phyloP scores from a whole-genome alignment of 2,329 filamentous ascomycete species.

The Colletotrichum incanum region DNA sequence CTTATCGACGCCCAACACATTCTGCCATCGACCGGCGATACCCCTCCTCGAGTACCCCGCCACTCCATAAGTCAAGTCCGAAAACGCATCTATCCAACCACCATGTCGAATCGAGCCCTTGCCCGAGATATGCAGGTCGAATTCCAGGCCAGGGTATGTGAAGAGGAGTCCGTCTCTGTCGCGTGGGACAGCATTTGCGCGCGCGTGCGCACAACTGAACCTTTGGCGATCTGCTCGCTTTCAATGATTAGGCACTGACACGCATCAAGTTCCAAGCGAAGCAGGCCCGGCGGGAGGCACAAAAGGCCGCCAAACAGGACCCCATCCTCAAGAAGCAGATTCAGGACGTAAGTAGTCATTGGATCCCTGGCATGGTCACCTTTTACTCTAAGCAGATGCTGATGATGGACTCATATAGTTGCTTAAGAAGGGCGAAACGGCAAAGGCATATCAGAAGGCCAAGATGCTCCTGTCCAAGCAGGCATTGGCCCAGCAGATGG shows the following conservation, averaged over 20 bases:
- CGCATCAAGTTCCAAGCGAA: conserved; percentile 70
- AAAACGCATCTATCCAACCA: conserved; percentile 43
- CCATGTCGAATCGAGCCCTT: conserved; percentile 72
- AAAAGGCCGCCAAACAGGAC: conserved; percentile 74
- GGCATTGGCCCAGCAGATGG: conserved; percentile 75
- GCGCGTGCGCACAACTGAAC: neutral
- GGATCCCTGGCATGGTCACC: too few relatives aligned
- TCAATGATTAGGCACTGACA: neutral
- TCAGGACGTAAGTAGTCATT: conserved; percentile 59
- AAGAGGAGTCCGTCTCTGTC: neutral
- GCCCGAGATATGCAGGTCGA: conserved; percentile 75
- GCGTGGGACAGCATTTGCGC: neutral
- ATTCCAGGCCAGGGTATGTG: conserved; percentile 71
- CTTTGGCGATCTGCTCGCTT: neutral
- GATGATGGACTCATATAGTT: conserved; percentile 52
- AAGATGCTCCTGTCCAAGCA: conserved; percentile 75
- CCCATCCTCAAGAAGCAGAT: conserved; percentile 75
- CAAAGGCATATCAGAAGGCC: conserved; percentile 75
- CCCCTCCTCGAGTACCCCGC: conserved; percentile 2
- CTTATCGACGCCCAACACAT: neutral
- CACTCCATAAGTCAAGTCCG: conserved; percentile 11
- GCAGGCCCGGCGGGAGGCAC: conserved; percentile 73
- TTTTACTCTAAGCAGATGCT: neutral
- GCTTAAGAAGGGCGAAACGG: conserved; percentile 75
- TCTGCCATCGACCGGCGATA: neutral